A percentile compares a stretch with the other conserved stretches of the same genome.
These are phyloP conservation scores for Gossypium mustelinum DNA, from an alignment of 345 rosid genomes.

Conservation along the genomic window DNA sequence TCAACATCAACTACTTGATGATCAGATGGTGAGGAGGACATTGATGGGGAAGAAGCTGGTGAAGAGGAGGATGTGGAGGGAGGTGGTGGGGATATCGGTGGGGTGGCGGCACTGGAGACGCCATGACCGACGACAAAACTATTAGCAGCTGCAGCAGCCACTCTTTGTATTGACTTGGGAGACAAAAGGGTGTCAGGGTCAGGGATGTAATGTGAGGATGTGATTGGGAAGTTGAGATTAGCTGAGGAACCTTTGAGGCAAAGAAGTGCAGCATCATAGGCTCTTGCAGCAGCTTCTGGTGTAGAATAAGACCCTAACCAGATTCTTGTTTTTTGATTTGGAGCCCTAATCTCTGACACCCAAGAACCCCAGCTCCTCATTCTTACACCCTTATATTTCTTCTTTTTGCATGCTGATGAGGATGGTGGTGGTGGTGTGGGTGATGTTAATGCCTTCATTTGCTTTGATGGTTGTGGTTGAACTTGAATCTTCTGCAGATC, in stretches of 20 bases:
- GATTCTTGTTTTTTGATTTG: constrained; percentile 89
- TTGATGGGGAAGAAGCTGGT: constrained; percentile 33
- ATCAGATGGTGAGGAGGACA: constrained; percentile 41
- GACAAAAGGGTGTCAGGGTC: constrained; percentile 53
- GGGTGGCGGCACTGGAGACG: constrained; percentile 18
- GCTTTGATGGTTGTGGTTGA: constrained; percentile 29
- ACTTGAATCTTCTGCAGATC: constrained; percentile 42
- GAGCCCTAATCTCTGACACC: constrained; percentile 97
- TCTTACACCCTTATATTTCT: constrained; percentile 89
- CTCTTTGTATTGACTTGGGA: constrained; percentile 83
- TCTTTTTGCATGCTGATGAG: constrained; percentile 32
- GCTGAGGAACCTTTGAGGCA: constrained; percentile 85
- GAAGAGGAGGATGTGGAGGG: constrained; percentile 34
- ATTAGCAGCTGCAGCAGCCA: constrained; percentile 78
- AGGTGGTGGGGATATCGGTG: constrained; percentile 19
- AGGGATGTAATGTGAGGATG: constrained; percentile 36
- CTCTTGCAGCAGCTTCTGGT: constrained; percentile 93
- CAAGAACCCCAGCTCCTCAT: constrained; percentile 99
- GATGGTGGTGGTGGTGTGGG: constrained; percentile 22
- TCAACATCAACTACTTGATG: constrained; percentile 35
- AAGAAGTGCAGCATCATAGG: constrained; percentile 92
- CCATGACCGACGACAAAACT: constrained; percentile 8
- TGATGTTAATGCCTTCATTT: constrained; percentile 26
- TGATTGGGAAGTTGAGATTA: constrained; percentile 73
- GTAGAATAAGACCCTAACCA: constrained; percentile 98